phyloP scores from a whole-genome alignment of 805 yeast genomes.

The Wickerhamiella azyma region DNA sequence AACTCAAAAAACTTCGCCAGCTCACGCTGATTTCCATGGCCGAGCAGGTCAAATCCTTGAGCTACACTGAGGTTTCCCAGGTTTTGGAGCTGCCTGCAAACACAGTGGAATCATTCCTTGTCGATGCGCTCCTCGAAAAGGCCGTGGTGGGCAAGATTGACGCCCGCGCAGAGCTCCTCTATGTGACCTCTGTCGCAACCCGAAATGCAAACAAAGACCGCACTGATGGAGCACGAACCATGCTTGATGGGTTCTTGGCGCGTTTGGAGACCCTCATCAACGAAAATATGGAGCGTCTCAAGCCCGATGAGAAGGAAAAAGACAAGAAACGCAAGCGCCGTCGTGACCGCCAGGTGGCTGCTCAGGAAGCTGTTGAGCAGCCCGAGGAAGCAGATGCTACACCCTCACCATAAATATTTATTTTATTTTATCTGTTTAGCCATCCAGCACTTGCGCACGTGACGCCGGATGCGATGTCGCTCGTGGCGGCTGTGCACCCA shows the following conservation, averaged over 20 bases:
- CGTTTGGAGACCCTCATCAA: conserved; percentile 3
- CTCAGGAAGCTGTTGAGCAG: too few relatives aligned
- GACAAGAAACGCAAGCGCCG: neutral
- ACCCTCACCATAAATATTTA: neutral
- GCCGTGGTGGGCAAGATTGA: conserved; percentile 7
- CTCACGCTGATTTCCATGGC: conserved; percentile 7
- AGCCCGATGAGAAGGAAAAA: neutral
- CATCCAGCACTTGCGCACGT: conserved; percentile 4
- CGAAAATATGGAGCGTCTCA: conserved; percentile 2
- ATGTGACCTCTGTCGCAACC: conserved; percentile 2
- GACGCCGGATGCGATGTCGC: neutral
- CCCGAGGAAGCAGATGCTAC: too few relatives aligned
- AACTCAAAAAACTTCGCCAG: conserved; percentile 3
- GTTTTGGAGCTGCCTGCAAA: neutral
- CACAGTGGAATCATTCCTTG: conserved; percentile 5
- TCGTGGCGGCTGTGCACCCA: conserved; percentile 28
- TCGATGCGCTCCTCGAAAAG: conserved; percentile 8
- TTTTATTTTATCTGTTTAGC: neutral
- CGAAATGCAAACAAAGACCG: conserved; percentile 1
- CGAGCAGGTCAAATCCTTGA: neutral
- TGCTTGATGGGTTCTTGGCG: conserved; percentile 1
- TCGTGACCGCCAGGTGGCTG: too few relatives aligned
- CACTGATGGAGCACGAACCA: neutral
- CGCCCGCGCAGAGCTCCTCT: conserved; percentile 4
- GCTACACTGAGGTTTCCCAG: neutral